A percentile compares a stretch with the other conserved stretches of the same genome.
phyloP scores from a whole-genome alignment of 2,329 filamentous ascomycete species.

The Penicillium sp. region DNA sequence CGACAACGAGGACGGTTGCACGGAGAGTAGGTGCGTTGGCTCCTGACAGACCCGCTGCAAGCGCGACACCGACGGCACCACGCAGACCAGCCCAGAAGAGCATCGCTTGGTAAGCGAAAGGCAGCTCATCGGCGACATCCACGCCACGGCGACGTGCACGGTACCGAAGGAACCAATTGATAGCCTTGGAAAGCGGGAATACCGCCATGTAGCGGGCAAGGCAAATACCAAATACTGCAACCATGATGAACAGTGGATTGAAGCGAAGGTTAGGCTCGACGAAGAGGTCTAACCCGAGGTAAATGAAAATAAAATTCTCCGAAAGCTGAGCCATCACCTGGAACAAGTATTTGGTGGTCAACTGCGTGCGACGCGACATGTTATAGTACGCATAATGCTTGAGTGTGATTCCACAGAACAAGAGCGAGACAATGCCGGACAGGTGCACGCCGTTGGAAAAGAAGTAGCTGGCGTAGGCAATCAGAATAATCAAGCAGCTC shows the following conservation, averaged over 20 bases:
- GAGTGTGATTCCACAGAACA: conserved; percentile 96
- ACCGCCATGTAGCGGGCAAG: conserved; percentile 89
- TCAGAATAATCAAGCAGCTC: conserved; percentile 87
- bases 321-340: conserved; percentile 90
- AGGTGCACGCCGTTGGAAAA: conserved; percentile 94
- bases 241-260: conserved; percentile 90
- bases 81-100: conserved; percentile 98
- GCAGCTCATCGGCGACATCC: conserved; percentile 80
- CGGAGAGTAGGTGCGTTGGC: conserved; percentile 77
- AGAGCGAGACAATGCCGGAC: conserved; percentile 91
- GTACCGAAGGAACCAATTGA: conserved; percentile 91
- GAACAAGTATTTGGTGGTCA: conserved; percentile 97
- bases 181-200: conserved; percentile 81
- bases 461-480: conserved; percentile 95
- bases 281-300: conserved; percentile 89
- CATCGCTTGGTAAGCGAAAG: conserved; percentile 97
- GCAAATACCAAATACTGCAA: conserved; percentile 88
- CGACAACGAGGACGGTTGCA: conserved; percentile 94
- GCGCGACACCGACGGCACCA: conserved; percentile 89
- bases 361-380: conserved; percentile 95
- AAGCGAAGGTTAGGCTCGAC: conserved; percentile 84
- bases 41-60: conserved; percentile 82
- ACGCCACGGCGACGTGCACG: conserved; percentile 70
- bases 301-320: conserved; percentile 99
- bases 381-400: conserved; percentile 99